Evolutionary conservation across 495 filamentous ascomycete genomes (phyloP).

Genomic region (Annulohypoxylon nitens): DNA sequence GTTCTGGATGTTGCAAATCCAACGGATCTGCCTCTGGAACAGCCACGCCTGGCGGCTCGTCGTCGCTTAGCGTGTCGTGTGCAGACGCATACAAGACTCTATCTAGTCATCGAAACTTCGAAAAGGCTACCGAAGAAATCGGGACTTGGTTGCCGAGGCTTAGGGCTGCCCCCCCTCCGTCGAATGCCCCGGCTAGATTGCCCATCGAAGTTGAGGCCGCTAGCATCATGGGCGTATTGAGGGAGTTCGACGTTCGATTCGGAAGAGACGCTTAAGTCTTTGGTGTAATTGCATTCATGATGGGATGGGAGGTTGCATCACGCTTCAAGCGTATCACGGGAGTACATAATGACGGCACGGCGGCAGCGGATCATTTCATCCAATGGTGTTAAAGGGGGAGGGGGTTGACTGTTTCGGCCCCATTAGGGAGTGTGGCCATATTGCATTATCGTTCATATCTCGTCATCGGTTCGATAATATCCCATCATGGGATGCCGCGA

Average conservation of each 20-base stretch:
- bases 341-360: constrained; percentile 32
- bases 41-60: constrained; percentile 14
- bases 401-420: constrained; percentile 21
- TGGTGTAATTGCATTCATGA: not conserved
- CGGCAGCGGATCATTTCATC: constrained; percentile 34
- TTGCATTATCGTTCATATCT: constrained; percentile 11
- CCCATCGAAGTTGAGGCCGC: constrained; percentile 87
- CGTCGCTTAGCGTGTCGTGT: constrained; percentile 66
- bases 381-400: constrained; percentile 31
- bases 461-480: constrained; percentile 6
- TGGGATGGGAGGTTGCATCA: constrained; percentile 3
- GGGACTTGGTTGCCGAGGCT: constrained; percentile 81
- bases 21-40: constrained; percentile 40
- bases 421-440: constrained; percentile 15
- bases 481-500: constrained; percentile 3
- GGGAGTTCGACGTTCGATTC: constrained; percentile 85
- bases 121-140: constrained; percentile 79
- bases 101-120: constrained; percentile 82
- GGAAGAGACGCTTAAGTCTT: constrained; percentile 55
- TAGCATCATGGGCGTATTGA: constrained; percentile 87
- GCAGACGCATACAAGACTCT: constrained; percentile 87
- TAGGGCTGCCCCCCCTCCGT: constrained; percentile 64
- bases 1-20: constrained; percentile 52
- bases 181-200: constrained; percentile 57
- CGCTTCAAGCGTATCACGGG: constrained; percentile 5